Evolutionary conservation across 495 filamentous ascomycete genomes (phyloP).

Genomic region (Hamigera avellanea): DNA sequence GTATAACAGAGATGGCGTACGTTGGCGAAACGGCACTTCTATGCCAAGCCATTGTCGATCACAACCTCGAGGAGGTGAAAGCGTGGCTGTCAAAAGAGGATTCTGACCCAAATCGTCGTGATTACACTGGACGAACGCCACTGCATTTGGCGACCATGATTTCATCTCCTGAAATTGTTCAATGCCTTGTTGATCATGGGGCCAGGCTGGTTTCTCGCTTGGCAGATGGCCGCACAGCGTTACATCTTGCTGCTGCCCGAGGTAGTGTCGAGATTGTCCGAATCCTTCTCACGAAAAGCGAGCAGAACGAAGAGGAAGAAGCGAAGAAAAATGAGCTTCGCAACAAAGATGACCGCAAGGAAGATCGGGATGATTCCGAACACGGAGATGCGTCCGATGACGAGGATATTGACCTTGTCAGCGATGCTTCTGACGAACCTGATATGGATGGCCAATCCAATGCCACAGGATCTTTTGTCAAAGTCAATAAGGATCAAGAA

Average conservation of each 20-base stretch:
- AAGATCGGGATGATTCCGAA: slow-evolving; percentile 25
- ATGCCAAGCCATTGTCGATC: slow-evolving; percentile 66
- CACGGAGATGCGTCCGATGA: slow-evolving; percentile 28
- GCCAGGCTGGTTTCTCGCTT: slow-evolving; percentile 60
- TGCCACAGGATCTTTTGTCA: slow-evolving; percentile 55
- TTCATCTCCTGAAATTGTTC: slow-evolving; percentile 57
- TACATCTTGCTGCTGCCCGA: slow-evolving; percentile 63
- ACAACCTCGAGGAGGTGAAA: slow-evolving; percentile 52
- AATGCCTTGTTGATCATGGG: slow-evolving; percentile 55
- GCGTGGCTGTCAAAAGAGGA: slow-evolving; percentile 53
- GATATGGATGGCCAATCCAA: slow-evolving; percentile 23
- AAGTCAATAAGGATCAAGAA: slow-evolving; percentile 36
- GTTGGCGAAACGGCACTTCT: slow-evolving; percentile 58
- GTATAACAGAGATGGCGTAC: slow-evolving; percentile 46
- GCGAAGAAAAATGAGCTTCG: slow-evolving; percentile 42
- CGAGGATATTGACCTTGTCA: slow-evolving; percentile 29
- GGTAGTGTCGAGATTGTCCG: slow-evolving; percentile 57
- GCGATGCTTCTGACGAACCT: slow-evolving; percentile 19
- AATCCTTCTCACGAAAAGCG: slow-evolving; percentile 57
- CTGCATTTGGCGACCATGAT: slow-evolving; percentile 61
- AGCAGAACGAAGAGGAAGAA: slow-evolving; percentile 56
- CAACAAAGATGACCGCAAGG: slow-evolving; percentile 18
- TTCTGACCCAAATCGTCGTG: slow-evolving; percentile 49
- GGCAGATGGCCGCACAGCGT: slow-evolving; percentile 65
- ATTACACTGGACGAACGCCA: slow-evolving; percentile 72